Percentiles rank a stretch among this genome's conserved stretches.
Conservation (phyloP, 306 rosid species). For the Trifolium repens region DNA sequence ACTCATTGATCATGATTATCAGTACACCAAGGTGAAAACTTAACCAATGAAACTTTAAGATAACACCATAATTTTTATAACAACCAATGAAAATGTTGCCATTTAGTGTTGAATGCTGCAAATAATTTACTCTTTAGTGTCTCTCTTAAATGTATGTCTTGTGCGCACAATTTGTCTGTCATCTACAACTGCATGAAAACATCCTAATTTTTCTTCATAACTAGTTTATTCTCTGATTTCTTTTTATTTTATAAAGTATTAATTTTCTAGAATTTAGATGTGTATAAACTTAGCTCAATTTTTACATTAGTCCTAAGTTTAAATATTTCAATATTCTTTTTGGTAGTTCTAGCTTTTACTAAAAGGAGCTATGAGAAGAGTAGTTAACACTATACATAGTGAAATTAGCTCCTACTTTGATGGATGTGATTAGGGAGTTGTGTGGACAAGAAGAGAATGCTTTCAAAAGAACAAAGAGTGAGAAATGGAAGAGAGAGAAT, state of each 20-base stretch:
- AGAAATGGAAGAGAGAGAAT: constrained; percentile 19
- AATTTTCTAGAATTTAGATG: constrained; percentile 10
- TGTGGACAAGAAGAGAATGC: neutral
- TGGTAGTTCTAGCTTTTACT: too few relatives aligned
- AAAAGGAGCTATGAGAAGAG: too few relatives aligned
- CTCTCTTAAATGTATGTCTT: neutral
- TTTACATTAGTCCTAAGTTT: too few relatives aligned
- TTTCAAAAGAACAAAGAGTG: neutral
- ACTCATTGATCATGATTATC: constrained; percentile 13
- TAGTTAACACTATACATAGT: too few relatives aligned
- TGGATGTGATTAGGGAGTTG: neutral
- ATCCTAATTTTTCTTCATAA: neutral
- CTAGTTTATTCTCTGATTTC: neutral
- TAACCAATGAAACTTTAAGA: constrained; percentile 12
- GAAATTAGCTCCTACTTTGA: too few relatives aligned
- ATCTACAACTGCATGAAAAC: neutral
- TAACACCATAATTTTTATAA: neutral
- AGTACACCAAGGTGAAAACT: constrained; percentile 1
- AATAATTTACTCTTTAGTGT: neutral
- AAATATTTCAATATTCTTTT: too few relatives aligned
- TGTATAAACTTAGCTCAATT: neutral
- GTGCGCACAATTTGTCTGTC: constrained; percentile 5
- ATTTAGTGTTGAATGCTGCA: neutral
- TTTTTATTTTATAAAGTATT: neutral
- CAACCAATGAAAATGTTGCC: neutral